A percentile compares a stretch with the other conserved stretches of the same genome.
These are phyloP conservation scores for Alternaria arborescens DNA, from an alignment of 2,329 filamentous ascomycete species.

Conservation along the genomic window DNA sequence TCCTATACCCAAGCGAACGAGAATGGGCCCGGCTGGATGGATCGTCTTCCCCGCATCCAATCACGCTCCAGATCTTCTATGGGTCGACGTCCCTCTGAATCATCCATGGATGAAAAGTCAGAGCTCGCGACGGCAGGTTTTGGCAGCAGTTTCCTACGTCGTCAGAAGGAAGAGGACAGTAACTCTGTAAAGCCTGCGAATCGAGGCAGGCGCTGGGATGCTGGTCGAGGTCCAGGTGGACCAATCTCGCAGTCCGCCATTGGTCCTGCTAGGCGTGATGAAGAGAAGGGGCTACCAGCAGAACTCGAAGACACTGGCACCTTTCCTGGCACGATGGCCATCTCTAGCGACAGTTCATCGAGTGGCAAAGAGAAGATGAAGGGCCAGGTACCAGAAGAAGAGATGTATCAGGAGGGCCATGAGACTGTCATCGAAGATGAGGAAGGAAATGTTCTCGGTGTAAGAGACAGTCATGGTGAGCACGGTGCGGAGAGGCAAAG, in stretches of 20 bases:
- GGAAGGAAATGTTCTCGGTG: slow-evolving; percentile 83
- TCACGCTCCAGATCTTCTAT: slow-evolving; percentile 83
- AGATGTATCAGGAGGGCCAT: slow-evolving; percentile 83
- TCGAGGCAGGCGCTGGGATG: slow-evolving; percentile 74
- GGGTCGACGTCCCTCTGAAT: slow-evolving; percentile 67
- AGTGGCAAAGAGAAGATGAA: slow-evolving; percentile 47
- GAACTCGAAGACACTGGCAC: slow-evolving; percentile 54
- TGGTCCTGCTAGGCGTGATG: slow-evolving; percentile 64
- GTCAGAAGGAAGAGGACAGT: slow-evolving; percentile 78
- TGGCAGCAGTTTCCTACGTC: slow-evolving; percentile 80
- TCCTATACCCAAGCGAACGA: slow-evolving; percentile 93
- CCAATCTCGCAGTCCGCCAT: slow-evolving; percentile 92
- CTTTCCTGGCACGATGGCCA: slow-evolving; percentile 54
- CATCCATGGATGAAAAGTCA: slow-evolving; percentile 65
- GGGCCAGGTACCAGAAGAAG: slow-evolving; percentile 53
- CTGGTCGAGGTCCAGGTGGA: slow-evolving; percentile 78
- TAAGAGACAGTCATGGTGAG: slow-evolving; percentile 60
- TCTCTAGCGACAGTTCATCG: slow-evolving; percentile 47
- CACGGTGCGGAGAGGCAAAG: slow-evolving; percentile 67
- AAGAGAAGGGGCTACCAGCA: slow-evolving; percentile 48
- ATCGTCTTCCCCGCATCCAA: slow-evolving; percentile 80
- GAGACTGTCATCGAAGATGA: slow-evolving; percentile 83
- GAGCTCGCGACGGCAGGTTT: slow-evolving; percentile 70
- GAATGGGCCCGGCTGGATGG: slow-evolving; percentile 93
- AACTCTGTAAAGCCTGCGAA: slow-evolving; percentile 60